Evolutionary conservation across 2,329 filamentous ascomycete species (phyloP), one percentile per base, ranked within the genome.

Genomic region (Chaetomiaceae sp.): DNA sequence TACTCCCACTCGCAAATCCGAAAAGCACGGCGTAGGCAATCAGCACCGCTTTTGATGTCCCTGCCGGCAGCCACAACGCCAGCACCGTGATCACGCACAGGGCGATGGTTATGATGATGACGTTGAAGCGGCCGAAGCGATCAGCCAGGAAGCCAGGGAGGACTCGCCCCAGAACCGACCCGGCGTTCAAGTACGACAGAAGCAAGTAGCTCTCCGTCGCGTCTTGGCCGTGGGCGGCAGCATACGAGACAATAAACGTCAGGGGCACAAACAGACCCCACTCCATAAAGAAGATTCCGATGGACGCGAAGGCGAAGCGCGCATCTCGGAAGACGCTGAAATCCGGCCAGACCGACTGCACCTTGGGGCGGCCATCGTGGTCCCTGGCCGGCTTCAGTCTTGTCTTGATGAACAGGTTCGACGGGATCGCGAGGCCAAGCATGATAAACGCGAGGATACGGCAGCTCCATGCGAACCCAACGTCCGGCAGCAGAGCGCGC

Each of bases 161-260:
- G 69, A 83, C 87, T 20, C 90, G 81, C 3, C 90, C 90, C 7
- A 94, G 72, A 48, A 87, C 83, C 0, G 85, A 89, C 10, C 86
- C 88, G 1, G 82, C 88, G 65, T 94, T 95, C 63, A 95, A 78
- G 53, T 94, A 80, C 1, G 89, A 83, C n/a, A 95, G 76, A 25
- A 94, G 76, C 56, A 89, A 84, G 66, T 89, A 92, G 1, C 85
- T 80, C 59, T 87, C 80, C 0, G 72, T 72, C 0, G 72, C 68
- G 43, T 75, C 74, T 61, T 88, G 76, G n/a, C 82, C 79, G 51
- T 86, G 75, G 14, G 73, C 69, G 1, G 83, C 72, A 0, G 86
- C 84, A 64, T 89, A 94, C 1, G 83, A 86, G 5, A 84, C 83
- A 20, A 94, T 81, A 65, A 89, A 94, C 2, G 86, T 86, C 56